Conservation (phyloP, 1,284 basidiomycete species). For the Inonotus hispidus region DNA sequence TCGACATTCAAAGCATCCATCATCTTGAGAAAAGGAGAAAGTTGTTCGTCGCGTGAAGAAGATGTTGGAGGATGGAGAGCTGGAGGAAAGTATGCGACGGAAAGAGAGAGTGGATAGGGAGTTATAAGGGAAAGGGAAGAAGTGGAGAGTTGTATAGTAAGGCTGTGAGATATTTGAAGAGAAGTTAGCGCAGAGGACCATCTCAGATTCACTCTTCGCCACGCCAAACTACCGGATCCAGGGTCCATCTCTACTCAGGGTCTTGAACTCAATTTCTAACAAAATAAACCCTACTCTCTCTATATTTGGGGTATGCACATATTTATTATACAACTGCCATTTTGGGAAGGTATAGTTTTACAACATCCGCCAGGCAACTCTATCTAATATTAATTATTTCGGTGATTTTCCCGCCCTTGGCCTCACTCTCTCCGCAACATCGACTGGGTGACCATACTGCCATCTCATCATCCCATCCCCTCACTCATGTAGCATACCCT, state of each 20-base stretch:
- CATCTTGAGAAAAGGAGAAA: slow-evolving; percentile 12
- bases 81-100: no score
- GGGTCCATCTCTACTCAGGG: background rate
- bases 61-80: background rate
- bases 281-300: background rate
- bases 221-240: background rate
- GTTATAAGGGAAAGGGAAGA: no score
- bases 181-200: background rate
- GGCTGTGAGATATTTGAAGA: background rate
- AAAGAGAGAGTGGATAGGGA: background rate
- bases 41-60: background rate
- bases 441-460: no score
- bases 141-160: background rate
- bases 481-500: background rate
- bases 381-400: no score
- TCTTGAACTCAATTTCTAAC: background rate
- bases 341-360: background rate
- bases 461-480: background rate
- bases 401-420: no score
- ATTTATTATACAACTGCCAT: background rate
- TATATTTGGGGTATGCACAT: background rate
- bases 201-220: background rate
- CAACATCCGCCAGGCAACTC: no score
- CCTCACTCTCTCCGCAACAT: no score
- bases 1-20: slow-evolving; percentile 47